Percentiles rank a stretch among this genome's conserved stretches.
These are phyloP conservation scores for Austroboletus eburneus DNA, from an alignment of 768 basidiomycete genomes.

Conservation along the genomic window DNA sequence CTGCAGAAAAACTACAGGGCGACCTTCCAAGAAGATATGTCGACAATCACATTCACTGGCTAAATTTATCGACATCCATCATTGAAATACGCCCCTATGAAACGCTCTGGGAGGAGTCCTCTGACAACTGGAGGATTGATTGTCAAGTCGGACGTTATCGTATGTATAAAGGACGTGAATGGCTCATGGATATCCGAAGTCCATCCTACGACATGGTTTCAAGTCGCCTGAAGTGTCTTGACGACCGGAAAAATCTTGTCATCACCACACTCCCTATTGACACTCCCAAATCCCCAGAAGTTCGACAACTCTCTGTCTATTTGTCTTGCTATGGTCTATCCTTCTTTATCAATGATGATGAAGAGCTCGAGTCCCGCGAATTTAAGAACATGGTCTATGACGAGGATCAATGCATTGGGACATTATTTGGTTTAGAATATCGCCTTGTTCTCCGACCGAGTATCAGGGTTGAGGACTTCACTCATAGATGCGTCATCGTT, in stretches of 20 bases:
- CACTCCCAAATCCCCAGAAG: neutral
- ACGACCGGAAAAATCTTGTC: slow-evolving; percentile 5
- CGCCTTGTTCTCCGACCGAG: slow-evolving; percentile 35
- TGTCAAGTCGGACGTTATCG: neutral
- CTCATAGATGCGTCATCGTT: slow-evolving; percentile 27
- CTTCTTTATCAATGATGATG: neutral
- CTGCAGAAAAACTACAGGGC: slow-evolving; percentile 2
- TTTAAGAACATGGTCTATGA: neutral
- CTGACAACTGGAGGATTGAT: slow-evolving; percentile 13
- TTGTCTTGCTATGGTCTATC: neutral
- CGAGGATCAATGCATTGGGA: slow-evolving; percentile 33
- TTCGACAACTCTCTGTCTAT: neutral
- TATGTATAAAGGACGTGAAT: neutral
- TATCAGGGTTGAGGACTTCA: neutral
- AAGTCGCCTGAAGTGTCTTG: slow-evolving; percentile 6
- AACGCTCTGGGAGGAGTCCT: neutral
- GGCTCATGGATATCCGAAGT: slow-evolving; percentile 19
- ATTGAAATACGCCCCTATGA: neutral
- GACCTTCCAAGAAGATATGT: slow-evolving; percentile 20
- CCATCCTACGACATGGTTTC: slow-evolving; percentile 18
- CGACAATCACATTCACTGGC: slow-evolving; percentile 18
- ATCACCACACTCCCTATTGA: slow-evolving; percentile 2
- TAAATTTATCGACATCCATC: slow-evolving; percentile 7
- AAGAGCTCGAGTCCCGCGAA: neutral
- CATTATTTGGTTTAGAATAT: slow-evolving; percentile 38